Evolutionary conservation across 140 eudicot genomes (phyloP), one percentile per base, ranked within the genome.

Genomic region (Ambrosia hybrid): DNA sequence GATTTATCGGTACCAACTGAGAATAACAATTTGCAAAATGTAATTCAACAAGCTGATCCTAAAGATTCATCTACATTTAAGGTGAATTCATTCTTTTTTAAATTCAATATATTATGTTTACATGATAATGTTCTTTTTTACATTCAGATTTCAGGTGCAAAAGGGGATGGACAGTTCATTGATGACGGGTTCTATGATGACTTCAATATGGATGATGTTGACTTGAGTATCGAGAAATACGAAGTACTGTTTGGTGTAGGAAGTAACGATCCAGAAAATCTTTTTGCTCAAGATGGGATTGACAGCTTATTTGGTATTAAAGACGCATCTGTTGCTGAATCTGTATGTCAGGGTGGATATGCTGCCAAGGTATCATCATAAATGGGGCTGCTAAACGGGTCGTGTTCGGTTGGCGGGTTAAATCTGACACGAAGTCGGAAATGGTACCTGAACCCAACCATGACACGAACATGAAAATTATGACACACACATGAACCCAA

Each of bases 201-300:
- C 53, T 73, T 83, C 34, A 76, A 78, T 73, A 79, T 85, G 87
- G 89, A 84, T 56, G 96, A 89, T 66, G 77, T 80, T 41, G 92
- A 84, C 76, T 63, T 84, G 77, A 85, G 84, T 70, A 67, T 87
- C 55, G 96, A 90, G 70, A 84, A 85, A 67, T 87, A 78, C 72
- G 95, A 87, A 58, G 96, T 73, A 13, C 83, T 85, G 38, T 87
- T 90, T 63, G 96, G 92, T 57, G 87, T 61, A 68, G 82, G 85
- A 62, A 70, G 70, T 68, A 83, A 85, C 37, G 84, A 86, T 17
- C 79, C 88, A 0, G 85, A 86, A 61, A 83, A 84, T 57, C 84
- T 86, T 64, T 82, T 84, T 17, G 86, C 83, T 33, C 81, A 84
- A 76, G 91, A 81, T 38, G 96, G 93, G 52, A 76, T 85, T 13